phyloP scores from a whole-genome alignment of 2,329 filamentous ascomycete genomes.

The Hortaea werneckii region DNA sequence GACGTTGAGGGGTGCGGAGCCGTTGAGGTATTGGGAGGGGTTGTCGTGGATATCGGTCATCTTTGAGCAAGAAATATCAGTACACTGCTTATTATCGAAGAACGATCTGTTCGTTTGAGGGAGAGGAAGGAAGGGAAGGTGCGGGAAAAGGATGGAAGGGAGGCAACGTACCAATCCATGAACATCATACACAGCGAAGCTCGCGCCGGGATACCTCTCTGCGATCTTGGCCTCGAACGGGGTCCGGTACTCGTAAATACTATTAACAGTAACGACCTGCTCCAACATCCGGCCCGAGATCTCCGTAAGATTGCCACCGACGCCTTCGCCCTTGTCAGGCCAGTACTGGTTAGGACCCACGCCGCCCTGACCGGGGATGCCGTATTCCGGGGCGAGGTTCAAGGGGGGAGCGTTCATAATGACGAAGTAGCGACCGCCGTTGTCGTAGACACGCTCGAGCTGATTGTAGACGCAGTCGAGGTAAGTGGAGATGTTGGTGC shows the following conservation, averaged over 20 bases:
- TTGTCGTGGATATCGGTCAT: slow-evolving; percentile 55
- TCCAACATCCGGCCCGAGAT: slow-evolving; percentile 44
- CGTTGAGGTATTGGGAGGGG: slow-evolving; percentile 53
- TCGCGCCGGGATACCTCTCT: slow-evolving; percentile 42
- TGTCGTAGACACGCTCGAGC: slow-evolving; percentile 53
- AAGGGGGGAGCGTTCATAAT: slow-evolving; percentile 60
- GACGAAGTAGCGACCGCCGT: slow-evolving; percentile 61
- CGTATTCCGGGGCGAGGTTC: slow-evolving; percentile 58
- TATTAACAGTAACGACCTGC: slow-evolving; percentile 41
- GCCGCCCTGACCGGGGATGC: slow-evolving; percentile 37
- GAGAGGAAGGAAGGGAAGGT: too few relatives aligned
- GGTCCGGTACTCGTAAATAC: slow-evolving; percentile 42
- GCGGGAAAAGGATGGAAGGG: too few relatives aligned
- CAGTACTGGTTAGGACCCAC: slow-evolving; percentile 35
- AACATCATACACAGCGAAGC: slow-evolving; percentile 57
- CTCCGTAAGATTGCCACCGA: slow-evolving; percentile 37
- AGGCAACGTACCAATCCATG: slow-evolving; percentile 44
- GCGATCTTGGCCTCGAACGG: slow-evolving; percentile 35
- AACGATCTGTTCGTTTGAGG: neutral
- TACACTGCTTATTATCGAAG: neutral
- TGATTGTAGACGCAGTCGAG: slow-evolving; percentile 57
- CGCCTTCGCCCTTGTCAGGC: slow-evolving; percentile 30
- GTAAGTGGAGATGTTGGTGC: slow-evolving; percentile 54
- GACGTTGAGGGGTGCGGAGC: slow-evolving; percentile 51
- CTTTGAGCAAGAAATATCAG: slow-evolving; percentile 16